phyloP scores from a whole-genome alignment of 2,329 filamentous ascomycete species.

The Verticillium alfalfae region DNA sequence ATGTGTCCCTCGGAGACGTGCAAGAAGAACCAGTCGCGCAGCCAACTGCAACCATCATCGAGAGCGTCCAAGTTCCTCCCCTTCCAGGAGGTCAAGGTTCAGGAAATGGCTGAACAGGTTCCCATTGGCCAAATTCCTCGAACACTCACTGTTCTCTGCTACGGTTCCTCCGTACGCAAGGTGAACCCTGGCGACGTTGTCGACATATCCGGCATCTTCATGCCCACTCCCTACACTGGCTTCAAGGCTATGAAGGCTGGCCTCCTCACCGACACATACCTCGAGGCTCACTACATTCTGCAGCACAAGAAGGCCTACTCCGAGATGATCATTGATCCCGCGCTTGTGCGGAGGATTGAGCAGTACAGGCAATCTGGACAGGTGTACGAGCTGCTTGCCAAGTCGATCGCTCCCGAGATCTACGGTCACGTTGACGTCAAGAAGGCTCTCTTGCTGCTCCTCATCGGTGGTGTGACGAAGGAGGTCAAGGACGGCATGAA shows the following conservation, averaged over 20 bases:
- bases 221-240: conserved; percentile 97
- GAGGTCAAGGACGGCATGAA: conserved; percentile 98
- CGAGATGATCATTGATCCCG: conserved; percentile 77
- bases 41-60: conserved; percentile 90
- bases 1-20: conserved; percentile 90
- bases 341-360: conserved; percentile 77
- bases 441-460: conserved; percentile 89
- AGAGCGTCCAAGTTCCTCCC: conserved; percentile 93
- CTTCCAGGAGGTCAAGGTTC: conserved; percentile 97
- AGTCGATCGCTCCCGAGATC: conserved; percentile 96
- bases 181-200: conserved; percentile 93
- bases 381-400: conserved; percentile 91
- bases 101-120: conserved; percentile 98
- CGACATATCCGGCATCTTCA: conserved; percentile 90
- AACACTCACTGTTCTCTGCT: conserved; percentile 82
- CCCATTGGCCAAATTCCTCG: conserved; percentile 96
- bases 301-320: conserved; percentile 99
- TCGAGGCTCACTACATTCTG: conserved; percentile 87
- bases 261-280: conserved; percentile 92
- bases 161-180: conserved; percentile 78
- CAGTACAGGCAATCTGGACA: conserved; percentile 80
- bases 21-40: conserved; percentile 83
- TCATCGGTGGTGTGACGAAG: conserved; percentile 95
- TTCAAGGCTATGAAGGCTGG: conserved; percentile 96
- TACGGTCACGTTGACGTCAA: conserved; percentile 96